Percentiles rank a stretch among this genome's conserved stretches.
These are phyloP conservation scores for Chlorella ohadii DNA, from an alignment of 139 green algal genomes.

Conservation along the genomic window DNA sequence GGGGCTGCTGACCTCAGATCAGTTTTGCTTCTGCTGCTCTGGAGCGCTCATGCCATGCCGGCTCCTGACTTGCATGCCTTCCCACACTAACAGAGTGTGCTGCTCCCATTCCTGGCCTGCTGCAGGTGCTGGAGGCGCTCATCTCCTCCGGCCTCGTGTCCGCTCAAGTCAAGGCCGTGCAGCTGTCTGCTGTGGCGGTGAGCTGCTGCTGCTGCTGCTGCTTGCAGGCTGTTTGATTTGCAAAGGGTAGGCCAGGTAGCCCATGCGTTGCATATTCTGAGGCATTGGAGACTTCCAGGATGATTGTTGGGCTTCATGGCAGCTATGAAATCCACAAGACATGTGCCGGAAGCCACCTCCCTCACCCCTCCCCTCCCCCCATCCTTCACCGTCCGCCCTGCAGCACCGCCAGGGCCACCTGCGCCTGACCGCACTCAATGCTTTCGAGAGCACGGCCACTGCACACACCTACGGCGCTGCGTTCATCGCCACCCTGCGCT, in stretches of 20 bases:
- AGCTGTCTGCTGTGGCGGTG: constrained; percentile 8
- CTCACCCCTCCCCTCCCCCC: background rate
- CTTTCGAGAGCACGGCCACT: constrained; percentile 6
- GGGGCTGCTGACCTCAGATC: no score
- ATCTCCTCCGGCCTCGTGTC: constrained; percentile 77
- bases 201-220: background rate
- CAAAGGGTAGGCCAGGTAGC: background rate
- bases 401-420: constrained; percentile 30
- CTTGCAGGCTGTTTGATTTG: no score
- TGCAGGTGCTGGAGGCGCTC: constrained; percentile 66
- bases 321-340: no score
- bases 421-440: constrained; percentile 13
- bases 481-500: constrained; percentile 24
- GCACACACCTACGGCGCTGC: constrained; percentile 33
- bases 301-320: no score
- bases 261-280: no score
- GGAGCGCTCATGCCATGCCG: no score
- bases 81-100: no score
- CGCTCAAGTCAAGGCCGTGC: constrained; percentile 50
- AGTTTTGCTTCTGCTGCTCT: no score
- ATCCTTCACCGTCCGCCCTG: background rate
- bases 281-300: no score
- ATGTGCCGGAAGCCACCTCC: no score
- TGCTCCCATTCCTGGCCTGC: no score
- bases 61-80: no score